Percentiles rank a stretch among this genome's conserved stretches.
These are phyloP conservation scores for Arthrobotrys sphaeroides DNA, from an alignment of 2,329 filamentous ascomycete species.

Conservation along the genomic window DNA sequence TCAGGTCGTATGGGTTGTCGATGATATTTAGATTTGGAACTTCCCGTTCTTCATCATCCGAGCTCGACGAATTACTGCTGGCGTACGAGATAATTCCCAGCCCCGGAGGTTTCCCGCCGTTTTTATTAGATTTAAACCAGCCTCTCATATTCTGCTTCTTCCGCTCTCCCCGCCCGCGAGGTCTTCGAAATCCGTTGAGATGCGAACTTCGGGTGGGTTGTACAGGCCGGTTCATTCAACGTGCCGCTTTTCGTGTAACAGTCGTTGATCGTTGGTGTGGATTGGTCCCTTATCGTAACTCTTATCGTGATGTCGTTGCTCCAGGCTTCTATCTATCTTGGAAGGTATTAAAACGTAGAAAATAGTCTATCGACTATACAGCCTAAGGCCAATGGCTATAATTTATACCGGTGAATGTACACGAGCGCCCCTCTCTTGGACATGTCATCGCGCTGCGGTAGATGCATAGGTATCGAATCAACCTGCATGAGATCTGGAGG, in stretches of 20 bases:
- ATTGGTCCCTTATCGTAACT: no score
- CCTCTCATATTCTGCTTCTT: constrained; percentile 22
- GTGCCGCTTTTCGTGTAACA: background rate
- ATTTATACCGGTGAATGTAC: background rate
- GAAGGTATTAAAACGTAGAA: no score
- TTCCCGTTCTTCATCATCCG: constrained; percentile 22
- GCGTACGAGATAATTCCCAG: constrained; percentile 31
- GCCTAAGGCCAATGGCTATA: background rate
- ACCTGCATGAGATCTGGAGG: constrained; percentile 13
- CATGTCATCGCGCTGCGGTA: constrained; percentile 6
- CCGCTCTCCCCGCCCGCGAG: background rate
- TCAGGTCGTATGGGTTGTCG: background rate
- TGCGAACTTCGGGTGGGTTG: background rate
- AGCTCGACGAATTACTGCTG: constrained; percentile 26
- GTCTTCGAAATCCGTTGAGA: background rate
- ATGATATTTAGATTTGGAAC: background rate
- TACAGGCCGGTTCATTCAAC: background rate
- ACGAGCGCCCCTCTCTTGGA: constrained; percentile 15
- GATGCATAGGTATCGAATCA: constrained; percentile 11
- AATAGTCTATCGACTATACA: no score
- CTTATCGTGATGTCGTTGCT: no score
- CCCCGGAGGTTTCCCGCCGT: constrained; percentile 7
- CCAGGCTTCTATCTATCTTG: no score
- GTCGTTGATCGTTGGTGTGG: background rate
- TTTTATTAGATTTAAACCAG: constrained; percentile 35